Base-by-base conservation (phyloP, 1,284 basidiomycete species). In the Marasmius sp. region DNA sequence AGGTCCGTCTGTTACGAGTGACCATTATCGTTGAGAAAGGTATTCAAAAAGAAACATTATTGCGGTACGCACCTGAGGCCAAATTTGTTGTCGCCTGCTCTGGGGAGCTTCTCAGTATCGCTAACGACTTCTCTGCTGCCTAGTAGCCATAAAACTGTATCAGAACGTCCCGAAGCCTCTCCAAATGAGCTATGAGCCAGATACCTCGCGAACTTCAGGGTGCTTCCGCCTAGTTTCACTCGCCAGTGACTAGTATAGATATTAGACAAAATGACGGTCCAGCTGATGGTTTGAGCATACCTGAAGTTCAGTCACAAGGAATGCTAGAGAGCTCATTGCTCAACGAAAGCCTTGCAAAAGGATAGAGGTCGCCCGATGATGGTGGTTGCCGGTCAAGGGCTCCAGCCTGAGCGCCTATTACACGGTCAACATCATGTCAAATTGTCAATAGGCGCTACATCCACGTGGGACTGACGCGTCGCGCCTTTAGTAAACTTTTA, bases 121-220 rank as follows among this genome's bases (percentile, higher is more conserved):
- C 84, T 39, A 96, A 74, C 0, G 93, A 93, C 69, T 90, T 91
- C 75, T 96, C 94, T 39, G 92, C 90, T 34, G 94, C 93, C 87
- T 91, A 27, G 5, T 27, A 27, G 27, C 27, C 27, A 27, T 27
- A 27, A 5, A 27, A 27, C 27, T 27, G 27, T 27, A 27, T 27
- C 5, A 27, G 27, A 27, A 27, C 27, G 27, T 27, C 27, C 27
- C 27, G 5, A 27, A 2, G 5, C 27, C 27, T 27, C 27, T 27
- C 27, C 27, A 5, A 27, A 27, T 27, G 27, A 27, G 27, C 27
- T 5, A 27, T 27, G 27, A 5, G 5, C 27, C 27, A 27, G 27
- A 27, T 69, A 92, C 92, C 81, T 94, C 92, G 67, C 88, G 87
- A 65, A 94, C 89, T 70, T 94, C 91, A 14, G 91, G 88, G 71